These are phyloP conservation scores for Globisporangium nagaii DNA, from an alignment of 352 stramenopile genomes.

Conservation along the genomic window DNA sequence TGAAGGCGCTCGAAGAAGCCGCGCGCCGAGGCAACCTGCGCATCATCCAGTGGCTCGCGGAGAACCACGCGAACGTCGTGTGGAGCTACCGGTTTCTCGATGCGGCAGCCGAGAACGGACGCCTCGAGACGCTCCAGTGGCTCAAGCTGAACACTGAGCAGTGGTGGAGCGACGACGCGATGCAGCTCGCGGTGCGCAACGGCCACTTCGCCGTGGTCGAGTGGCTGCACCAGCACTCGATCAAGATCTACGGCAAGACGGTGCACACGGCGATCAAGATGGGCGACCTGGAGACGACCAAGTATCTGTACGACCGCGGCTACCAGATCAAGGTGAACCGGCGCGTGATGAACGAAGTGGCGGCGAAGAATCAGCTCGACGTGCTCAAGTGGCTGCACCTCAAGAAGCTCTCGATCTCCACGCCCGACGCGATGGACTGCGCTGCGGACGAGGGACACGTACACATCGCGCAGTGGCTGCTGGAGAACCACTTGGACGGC, in stretches of 20 bases:
- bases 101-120: not conserved
- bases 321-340: slow-evolving; percentile 11
- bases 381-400: slow-evolving; percentile 9
- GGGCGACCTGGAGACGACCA: slow-evolving; percentile 7
- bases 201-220: slow-evolving; percentile 9
- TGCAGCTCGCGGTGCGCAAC: slow-evolving; percentile 8
- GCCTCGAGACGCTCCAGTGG: slow-evolving; percentile 6
- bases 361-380: slow-evolving; percentile 4
- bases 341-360: slow-evolving; percentile 12
- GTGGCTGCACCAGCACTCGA: slow-evolving; percentile 11
- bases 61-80: slow-evolving; percentile 5
- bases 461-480: slow-evolving; percentile 9
- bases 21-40: slow-evolving; percentile 3
- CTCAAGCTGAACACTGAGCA: slow-evolving; percentile 6
- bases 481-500: slow-evolving; percentile 11
- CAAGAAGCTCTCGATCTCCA: slow-evolving; percentile 7
- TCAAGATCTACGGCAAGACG: slow-evolving; percentile 12
- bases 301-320: slow-evolving; percentile 6
- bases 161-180: slow-evolving; percentile 12
- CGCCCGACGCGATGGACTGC: slow-evolving; percentile 10
- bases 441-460: slow-evolving; percentile 1
- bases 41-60: slow-evolving; percentile 2
- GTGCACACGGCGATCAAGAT: slow-evolving; percentile 8
- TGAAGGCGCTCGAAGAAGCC: slow-evolving; percentile 3
- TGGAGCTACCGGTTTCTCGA: slow-evolving; percentile 11